phyloP scores from a whole-genome alignment of 306 rosid genomes.

The Cicer arietinum region DNA sequence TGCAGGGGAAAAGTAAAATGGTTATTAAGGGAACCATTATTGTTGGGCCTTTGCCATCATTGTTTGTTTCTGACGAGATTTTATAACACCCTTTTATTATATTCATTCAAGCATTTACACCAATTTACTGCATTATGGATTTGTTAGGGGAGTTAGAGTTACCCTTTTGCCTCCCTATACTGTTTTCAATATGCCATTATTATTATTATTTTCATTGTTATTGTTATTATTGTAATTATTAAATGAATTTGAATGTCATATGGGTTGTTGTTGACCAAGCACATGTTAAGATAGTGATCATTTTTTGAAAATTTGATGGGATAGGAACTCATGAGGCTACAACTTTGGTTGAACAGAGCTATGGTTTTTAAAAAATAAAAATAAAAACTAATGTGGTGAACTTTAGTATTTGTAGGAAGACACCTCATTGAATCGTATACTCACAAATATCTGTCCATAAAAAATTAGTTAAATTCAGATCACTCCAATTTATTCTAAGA shows the following conservation, averaged over 20 bases:
- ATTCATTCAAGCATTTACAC: slow-evolving; percentile 56
- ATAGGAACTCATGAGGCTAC: slow-evolving; percentile 44
- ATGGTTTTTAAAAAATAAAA: not conserved
- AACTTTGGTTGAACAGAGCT: slow-evolving; percentile 39
- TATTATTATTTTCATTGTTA: slow-evolving; percentile 6
- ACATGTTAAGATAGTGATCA: slow-evolving; percentile 45
- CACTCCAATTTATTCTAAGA: too few relatives aligned
- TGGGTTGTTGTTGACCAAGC: slow-evolving; percentile 58
- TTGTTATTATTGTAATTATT: slow-evolving; percentile 32
- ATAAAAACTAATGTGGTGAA: not conserved
- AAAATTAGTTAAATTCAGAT: too few relatives aligned
- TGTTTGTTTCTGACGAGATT: slow-evolving; percentile 72
- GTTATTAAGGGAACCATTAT: slow-evolving; percentile 58
- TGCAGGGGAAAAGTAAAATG: slow-evolving; percentile 58
- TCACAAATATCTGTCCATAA: slow-evolving; percentile 1
- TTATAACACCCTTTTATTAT: slow-evolving; percentile 56
- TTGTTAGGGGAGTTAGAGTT: slow-evolving; percentile 3
- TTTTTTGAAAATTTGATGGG: slow-evolving; percentile 37
- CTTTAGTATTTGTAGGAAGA: slow-evolving; percentile 25
- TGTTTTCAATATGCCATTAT: slow-evolving; percentile 47
- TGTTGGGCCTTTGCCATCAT: slow-evolving; percentile 79
- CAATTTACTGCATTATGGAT: slow-evolving; percentile 57
- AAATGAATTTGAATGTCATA: slow-evolving; percentile 47
- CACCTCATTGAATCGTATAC: not conserved
- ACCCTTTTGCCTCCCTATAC: slow-evolving; percentile 50